Base-by-base conservation (phyloP, 2,329 filamentous ascomycete species). In the Paecilomyces dactylethromorphus region DNA sequence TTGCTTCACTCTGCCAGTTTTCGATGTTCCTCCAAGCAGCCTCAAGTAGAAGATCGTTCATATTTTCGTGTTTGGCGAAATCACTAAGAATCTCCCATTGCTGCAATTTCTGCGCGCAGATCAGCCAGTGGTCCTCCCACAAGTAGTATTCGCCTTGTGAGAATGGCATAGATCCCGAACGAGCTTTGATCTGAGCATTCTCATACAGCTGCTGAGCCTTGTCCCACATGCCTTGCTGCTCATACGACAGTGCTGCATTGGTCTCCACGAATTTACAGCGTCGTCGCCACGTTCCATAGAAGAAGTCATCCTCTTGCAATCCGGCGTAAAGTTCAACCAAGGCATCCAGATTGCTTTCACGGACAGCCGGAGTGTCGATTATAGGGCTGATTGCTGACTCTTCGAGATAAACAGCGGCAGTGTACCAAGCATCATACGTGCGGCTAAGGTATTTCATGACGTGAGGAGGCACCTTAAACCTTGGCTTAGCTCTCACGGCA, bases 141-240 rank as follows among this genome's bases (percentile, higher is more conserved):
- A 99, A 84, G 85, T 96, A 97, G 76, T 99, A 99, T 75, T 99
- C 94, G 32, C 88, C 92, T 67, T 95, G 90, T 0, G 93, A 96
- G 74, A 97, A 97, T 0, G 94, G 93, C 61, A 97, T 86, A n/a
- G 93, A 91, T 56, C 92, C 94, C 0, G 93, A 97, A 53, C 95
- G 86, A 52, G 95, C 94, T 74, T 97, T 99, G 73, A 99, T 91
- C 74, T 99, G 95, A 0, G 95, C 94, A 58, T 88, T 88, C 74
- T 99, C 94, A 73, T 97, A 99, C 79, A 97, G 88, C 69, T 90
- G 90, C 76, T 99, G 95, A 1, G 95, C 92, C 76, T 97, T 97
- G 68, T 99, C 94, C 95, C 94, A 99, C 85, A 97, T 96, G 54
- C 94, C 94, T 67, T 96, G 96, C 72, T 99, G 95, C 77, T 99